Base-by-base conservation (phyloP, 129 eudicot genomes). In the Flaveria ramosissima region DNA sequence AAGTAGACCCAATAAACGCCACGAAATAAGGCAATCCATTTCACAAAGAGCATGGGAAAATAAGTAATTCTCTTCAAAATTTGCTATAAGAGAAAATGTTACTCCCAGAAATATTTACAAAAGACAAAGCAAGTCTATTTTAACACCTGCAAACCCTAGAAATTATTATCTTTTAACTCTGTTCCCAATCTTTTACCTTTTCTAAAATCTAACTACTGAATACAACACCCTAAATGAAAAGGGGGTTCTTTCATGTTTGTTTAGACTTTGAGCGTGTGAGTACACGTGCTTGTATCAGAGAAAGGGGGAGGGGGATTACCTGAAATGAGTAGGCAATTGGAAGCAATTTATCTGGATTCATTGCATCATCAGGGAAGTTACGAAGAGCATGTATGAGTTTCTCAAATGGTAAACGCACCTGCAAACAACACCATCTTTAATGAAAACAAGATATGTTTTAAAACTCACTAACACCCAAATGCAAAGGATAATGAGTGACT, bases 381-480 rank as follows among this genome's bases (percentile, higher is more conserved):
- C 90, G 90, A 78, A 89, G 52, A 43, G 84, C 85, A 23, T 83
- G 87, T 71, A 92, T 81, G 69, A 85, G 91, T 80, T 87, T 89
- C 83, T 92, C 96, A 65, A 92, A 92, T 48, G 96, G 96, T 66
- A 92, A 79, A 61, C 84, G 87, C 39, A 89, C 88, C 97, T 88
- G 76, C 77, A 51, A 77, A 71, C 16, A 81, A 81, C 17, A 20
- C 56, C 77, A 55, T 66, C 8, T 11, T 17, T 19, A 69, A 24
- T 19, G 11, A 19, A 32, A 68, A 48, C 23, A 50, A 16, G 10
- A 59, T 56, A 6, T 16, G 15, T 71, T 4, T 32, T 7, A 64
- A 20, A 64, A 5, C 20, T 6, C 16, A 30, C 9, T 0, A 3
- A 19, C 9, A 17, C 13, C 13, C 30, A 56, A 27, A 6, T 11